Evolutionary conservation across 1,139 yeast genomes (phyloP).

Genomic region (Pichia cactophila): DNA sequence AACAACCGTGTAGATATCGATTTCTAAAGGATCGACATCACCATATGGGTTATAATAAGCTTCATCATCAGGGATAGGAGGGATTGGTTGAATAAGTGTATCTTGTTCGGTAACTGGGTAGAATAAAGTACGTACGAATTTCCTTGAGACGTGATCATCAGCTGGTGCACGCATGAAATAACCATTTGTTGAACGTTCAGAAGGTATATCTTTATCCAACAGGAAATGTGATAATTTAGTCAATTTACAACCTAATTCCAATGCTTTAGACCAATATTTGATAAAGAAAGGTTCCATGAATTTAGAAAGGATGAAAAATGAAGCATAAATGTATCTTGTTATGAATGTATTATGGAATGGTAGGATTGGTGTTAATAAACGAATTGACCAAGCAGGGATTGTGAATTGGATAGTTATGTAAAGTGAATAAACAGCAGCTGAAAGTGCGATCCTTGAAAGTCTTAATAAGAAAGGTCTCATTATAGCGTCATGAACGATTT

Average conservation of each 20-base stretch:
- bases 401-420: slow-evolving; percentile 76
- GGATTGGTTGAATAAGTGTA: slow-evolving; percentile 41
- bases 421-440: slow-evolving; percentile 69
- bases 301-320: slow-evolving; percentile 14
- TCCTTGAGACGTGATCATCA: slow-evolving; percentile 65
- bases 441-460: slow-evolving; percentile 61
- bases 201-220: slow-evolving; percentile 56
- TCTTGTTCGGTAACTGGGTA: slow-evolving; percentile 81
- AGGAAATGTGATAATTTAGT: slow-evolving; percentile 75
- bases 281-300: slow-evolving; percentile 11
- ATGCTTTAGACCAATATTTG: slow-evolving; percentile 56
- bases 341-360: slow-evolving; percentile 18
- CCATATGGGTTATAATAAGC: slow-evolving; percentile 42
- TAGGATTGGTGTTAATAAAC: slow-evolving; percentile 31
- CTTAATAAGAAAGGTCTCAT: slow-evolving; percentile 69
- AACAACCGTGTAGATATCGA: slow-evolving; percentile 64
- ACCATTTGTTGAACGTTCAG: slow-evolving; percentile 79
- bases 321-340: slow-evolving; percentile 13
- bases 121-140: slow-evolving; percentile 57
- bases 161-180: slow-evolving; percentile 79
- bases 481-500: slow-evolving; percentile 83
- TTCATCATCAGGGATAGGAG: slow-evolving; percentile 30
- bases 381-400: slow-evolving; percentile 39
- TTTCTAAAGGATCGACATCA: slow-evolving; percentile 41
- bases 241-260: slow-evolving; percentile 47